Percentiles rank a stretch among this genome's conserved stretches.
phyloP scores from a whole-genome alignment of 2,329 filamentous ascomycete genomes.

The Colletotrichum abscissum region DNA sequence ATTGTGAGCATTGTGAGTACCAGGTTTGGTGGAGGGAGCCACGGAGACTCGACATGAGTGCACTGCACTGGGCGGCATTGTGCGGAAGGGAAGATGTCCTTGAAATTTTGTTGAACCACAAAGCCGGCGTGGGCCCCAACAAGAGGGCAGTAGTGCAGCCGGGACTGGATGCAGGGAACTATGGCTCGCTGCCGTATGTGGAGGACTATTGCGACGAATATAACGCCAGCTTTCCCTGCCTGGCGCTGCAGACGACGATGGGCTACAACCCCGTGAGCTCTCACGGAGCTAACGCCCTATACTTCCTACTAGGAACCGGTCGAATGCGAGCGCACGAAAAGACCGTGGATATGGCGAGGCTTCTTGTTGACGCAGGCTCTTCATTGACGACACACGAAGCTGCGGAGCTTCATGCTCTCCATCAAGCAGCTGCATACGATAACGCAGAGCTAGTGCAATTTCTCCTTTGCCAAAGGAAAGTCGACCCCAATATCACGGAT shows the following conservation, averaged over 20 bases:
- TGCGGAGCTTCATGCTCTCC: constrained; percentile 17
- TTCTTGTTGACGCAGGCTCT: constrained; percentile 4
- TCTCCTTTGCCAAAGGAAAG: background rate
- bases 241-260: constrained; percentile 16
- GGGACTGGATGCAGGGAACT: constrained; percentile 25
- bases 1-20: constrained; percentile 29
- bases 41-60: constrained; percentile 23
- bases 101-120: background rate
- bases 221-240: constrained; percentile 29
- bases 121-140: background rate
- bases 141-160: constrained; percentile 22
- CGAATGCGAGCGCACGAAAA: background rate
- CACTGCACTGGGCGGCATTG: constrained; percentile 32
- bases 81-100: constrained; percentile 9
- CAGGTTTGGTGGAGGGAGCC: constrained; percentile 34
- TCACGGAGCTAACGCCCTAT: constrained; percentile 25
- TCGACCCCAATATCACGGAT: constrained; percentile 3
- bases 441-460: constrained; percentile 1
- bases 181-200: constrained; percentile 24
- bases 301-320: constrained; percentile 24
- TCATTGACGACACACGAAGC: constrained; percentile 23
- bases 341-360: background rate
- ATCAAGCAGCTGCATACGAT: constrained; percentile 24
- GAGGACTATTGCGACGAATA: constrained; percentile 30
- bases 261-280: constrained; percentile 7